phyloP scores from a whole-genome alignment of 768 basidiomycete genomes.

The Phylloporus sp. region DNA sequence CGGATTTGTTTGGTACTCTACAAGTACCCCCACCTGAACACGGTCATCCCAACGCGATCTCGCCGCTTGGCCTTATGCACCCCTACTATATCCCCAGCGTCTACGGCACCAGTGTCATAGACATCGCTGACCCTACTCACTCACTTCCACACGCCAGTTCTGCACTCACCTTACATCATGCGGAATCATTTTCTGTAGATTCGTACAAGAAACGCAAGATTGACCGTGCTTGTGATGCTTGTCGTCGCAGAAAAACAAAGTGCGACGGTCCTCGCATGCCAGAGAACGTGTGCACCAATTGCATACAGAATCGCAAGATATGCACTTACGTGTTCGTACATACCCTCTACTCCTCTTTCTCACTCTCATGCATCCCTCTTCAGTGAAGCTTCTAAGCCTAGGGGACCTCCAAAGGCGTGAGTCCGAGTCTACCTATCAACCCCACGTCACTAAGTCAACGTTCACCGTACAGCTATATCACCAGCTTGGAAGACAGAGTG shows the following conservation, averaged over 20 bases:
- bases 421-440: conserved; percentile 21
- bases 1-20: not conserved
- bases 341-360: not conserved
- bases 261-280: conserved; percentile 56
- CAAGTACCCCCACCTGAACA: not conserved
- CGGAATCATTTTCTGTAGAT: conserved; percentile 6
- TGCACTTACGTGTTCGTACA: conserved; percentile 59
- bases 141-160: conserved; percentile 1
- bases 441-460: not conserved
- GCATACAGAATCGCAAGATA: conserved; percentile 43
- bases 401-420: conserved; percentile 66
- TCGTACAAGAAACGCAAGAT: conserved; percentile 42
- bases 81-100: conserved; percentile 11
- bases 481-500: conserved; percentile 54
- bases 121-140: conserved; percentile 19
- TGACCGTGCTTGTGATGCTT: conserved; percentile 58
- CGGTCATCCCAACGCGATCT: not conserved
- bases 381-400: conserved; percentile 62
- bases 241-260: conserved; percentile 54
- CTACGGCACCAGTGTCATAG: conserved; percentile 26
- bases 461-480: conserved; percentile 45
- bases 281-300: conserved; percentile 56
- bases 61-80: conserved; percentile 15
- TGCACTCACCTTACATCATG: conserved; percentile 9
- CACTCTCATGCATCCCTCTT: conserved; percentile 1